Conservation (phyloP, 805 yeast species). For the Torulaspora indica region DNA sequence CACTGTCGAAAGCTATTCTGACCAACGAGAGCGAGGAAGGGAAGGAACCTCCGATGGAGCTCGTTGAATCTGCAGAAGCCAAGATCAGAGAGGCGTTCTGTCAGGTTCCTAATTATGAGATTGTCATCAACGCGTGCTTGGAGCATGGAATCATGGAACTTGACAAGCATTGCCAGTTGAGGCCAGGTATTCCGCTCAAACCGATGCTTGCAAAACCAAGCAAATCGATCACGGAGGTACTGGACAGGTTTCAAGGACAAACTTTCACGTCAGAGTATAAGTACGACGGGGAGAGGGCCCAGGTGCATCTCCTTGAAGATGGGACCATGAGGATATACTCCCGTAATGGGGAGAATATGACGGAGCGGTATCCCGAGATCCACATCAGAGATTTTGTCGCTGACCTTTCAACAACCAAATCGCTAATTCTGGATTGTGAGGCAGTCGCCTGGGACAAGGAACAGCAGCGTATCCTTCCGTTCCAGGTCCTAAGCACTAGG, state of each 20-base stretch:
- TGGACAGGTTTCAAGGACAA: conserved; percentile 80
- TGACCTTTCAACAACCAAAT: conserved; percentile 37
- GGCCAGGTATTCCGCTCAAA: conserved; percentile 91
- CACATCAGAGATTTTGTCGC: conserved; percentile 58
- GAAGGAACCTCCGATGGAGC: conserved; percentile 39
- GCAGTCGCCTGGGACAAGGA: conserved; percentile 96
- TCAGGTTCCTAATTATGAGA: conserved; percentile 85
- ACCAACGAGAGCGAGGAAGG: conserved; percentile 48
- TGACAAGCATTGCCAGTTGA: conserved; percentile 62
- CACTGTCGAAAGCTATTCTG: conserved; percentile 78
- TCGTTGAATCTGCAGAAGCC: conserved; percentile 64
- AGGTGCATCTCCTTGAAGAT: conserved; percentile 66
- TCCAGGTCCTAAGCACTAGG: conserved; percentile 88
- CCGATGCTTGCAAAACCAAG: conserved; percentile 99
- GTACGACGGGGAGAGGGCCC: conserved; percentile 97
- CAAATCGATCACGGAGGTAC: conserved; percentile 83
- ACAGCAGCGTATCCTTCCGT: conserved; percentile 77
- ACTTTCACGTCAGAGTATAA: conserved; percentile 93
- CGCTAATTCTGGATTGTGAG: conserved; percentile 87
- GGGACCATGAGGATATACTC: conserved; percentile 78
- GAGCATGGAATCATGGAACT: conserved; percentile 64
- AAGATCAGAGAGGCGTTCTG: conserved; percentile 79
- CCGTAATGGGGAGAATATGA: conserved; percentile 95
- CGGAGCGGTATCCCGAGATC: conserved; percentile 90
- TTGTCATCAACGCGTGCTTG: conserved; percentile 62